phyloP scores from a whole-genome alignment of 208 protist species.

The Acanthamoeba sp. region DNA sequence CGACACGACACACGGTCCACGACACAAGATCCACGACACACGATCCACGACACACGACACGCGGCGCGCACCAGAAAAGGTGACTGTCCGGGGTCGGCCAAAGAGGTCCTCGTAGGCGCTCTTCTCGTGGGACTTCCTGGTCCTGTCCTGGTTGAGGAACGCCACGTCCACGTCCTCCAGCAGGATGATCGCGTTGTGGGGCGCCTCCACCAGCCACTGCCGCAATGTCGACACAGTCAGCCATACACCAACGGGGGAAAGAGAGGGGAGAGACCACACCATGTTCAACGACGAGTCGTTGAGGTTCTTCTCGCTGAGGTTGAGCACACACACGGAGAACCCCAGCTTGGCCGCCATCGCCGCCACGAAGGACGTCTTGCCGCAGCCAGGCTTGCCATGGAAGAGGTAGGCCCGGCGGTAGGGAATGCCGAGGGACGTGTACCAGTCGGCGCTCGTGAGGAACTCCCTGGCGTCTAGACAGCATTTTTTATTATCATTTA shows the following conservation, averaged over 20 bases:
- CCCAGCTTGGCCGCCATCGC: constrained; percentile 95
- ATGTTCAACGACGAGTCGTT: constrained; percentile 68
- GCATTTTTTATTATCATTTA: not conserved
- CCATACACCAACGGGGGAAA: not conserved
- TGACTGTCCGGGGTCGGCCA: constrained; percentile 10
- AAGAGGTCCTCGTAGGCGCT: constrained; percentile 31
- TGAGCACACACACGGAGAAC: constrained; percentile 95
- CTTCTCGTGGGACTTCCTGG: not conserved
- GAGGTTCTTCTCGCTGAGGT: constrained; percentile 69
- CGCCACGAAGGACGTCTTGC: constrained; percentile 96
- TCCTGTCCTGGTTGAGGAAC: constrained; percentile 54
- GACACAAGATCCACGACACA: too few relatives aligned
- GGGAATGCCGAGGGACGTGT: constrained; percentile 95
- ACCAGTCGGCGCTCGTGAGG: constrained; percentile 92
- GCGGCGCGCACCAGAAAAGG: not conserved
- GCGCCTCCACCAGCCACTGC: constrained; percentile 67
- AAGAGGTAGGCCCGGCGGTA: constrained; percentile 97
- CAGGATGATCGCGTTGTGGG: constrained; percentile 61
- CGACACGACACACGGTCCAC: too few relatives aligned
- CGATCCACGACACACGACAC: too few relatives aligned
- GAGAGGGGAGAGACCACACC: not conserved
- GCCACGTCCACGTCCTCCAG: constrained; percentile 70
- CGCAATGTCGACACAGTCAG: not conserved
- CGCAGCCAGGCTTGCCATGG: constrained; percentile 95
- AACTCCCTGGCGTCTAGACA: constrained; percentile 92